These are phyloP conservation scores for Plasmodium ovale DNA, from an alignment of 169 alveolate genomes.

Conservation along the genomic window DNA sequence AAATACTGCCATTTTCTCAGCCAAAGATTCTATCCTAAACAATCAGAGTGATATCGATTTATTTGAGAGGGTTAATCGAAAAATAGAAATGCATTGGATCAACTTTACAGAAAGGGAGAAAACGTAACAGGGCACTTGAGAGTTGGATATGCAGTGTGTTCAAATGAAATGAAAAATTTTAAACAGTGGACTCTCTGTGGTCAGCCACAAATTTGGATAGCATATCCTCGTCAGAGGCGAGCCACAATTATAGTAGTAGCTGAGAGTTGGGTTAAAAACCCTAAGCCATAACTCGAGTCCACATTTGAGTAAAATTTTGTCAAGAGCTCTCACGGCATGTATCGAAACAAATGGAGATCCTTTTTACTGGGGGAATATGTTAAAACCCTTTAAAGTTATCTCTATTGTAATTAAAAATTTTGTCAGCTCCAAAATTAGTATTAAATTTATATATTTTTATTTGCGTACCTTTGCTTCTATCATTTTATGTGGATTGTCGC, in stretches of 20 bases:
- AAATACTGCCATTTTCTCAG: constrained; percentile 66
- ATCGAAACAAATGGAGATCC: not conserved
- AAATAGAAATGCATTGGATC: constrained; percentile 30
- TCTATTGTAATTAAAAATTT: constrained; percentile 3
- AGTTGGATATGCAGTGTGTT: no score
- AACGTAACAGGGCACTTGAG: not conserved
- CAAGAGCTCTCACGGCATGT: no score
- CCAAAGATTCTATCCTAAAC: constrained; percentile 45
- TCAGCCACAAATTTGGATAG: no score
- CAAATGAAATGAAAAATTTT: not conserved
- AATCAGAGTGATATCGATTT: constrained; percentile 30
- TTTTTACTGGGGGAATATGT: not conserved
- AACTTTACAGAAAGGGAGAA: constrained; percentile 14
- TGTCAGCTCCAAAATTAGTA: not conserved
- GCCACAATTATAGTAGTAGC: no score
- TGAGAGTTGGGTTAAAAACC: no score
- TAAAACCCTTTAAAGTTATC: not conserved
- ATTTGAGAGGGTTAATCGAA: constrained; percentile 39
- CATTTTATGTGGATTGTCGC: not conserved
- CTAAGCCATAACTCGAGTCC: no score
- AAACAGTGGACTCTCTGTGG: no score
- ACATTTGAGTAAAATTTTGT: no score
- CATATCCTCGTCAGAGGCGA: no score
- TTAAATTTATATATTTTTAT: no score
- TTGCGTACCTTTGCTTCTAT: not conserved